Evolutionary conservation across 208 protist genomes (phyloP), one percentile per base, ranked within the genome.

Genomic region (Leishmania turanica): DNA sequence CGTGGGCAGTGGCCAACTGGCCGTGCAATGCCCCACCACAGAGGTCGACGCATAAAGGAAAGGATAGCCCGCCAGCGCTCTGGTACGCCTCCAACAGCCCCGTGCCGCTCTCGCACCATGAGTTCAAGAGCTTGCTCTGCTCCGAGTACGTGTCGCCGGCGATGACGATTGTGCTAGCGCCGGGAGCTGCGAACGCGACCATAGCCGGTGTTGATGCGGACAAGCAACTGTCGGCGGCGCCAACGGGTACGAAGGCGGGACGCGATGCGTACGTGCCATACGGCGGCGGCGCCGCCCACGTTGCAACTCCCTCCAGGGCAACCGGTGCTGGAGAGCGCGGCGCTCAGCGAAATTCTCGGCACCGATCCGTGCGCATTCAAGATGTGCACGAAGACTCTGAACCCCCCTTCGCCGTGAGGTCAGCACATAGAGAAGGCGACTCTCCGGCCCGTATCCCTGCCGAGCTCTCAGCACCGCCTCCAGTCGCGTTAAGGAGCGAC

Each of bases 81-180:
- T 84, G 78, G 84, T 80, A 83, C 77, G 76, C 79, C 58, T 72
- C 81, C 56, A 77, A 78, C 75, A 87, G 75, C 51, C 47, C 75
- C 21, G 79, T 77, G 7, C 83, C 83, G 40, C 75, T 87, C 11
- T 81, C 83, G 0, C 75, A 83, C 49, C 78, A 54, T 80, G 89
- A 94, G 78, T 96, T 95, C 84, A 93, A 96, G 77, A 84, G 68
- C 21, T 84, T 96, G 40, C 81, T 96, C 68, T 90, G 93, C 82
- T 83, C 83, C 19, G 88, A 89, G 75, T 95, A 92, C 78, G 75
- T 84, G 15, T 69, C 84, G 8, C 75, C 87, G 0, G 68, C 83
- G 71, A 77, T n/a, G 66, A 51, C 56, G 8, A 77, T 72, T 0
- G 62, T 56, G 21, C 31, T 49, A 9, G 64, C 62, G 5, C n/a